Percentiles rank a stretch among this genome's conserved stretches.
Evolutionary conservation across 352 stramenopile species (phyloP).

Genomic region (Nothophytophthora sp.): DNA sequence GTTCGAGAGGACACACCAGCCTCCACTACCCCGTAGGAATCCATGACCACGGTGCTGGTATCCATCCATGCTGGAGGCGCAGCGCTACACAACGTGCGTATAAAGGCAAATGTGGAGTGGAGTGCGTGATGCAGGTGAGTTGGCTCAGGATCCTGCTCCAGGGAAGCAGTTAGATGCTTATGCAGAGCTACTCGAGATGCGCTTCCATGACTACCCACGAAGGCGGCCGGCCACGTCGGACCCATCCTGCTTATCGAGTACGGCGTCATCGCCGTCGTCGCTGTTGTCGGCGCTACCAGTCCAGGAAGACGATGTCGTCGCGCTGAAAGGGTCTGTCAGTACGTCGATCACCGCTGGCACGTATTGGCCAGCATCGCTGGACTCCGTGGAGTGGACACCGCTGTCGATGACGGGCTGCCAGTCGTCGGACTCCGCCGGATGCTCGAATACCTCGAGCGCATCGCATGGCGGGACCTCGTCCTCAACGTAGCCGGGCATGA

Average conservation of each 20-base stretch:
- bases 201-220: constrained; percentile 4
- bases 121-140: too few species aligned
- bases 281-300: not conserved
- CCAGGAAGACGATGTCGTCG: constrained; percentile 4
- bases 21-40: too few species aligned
- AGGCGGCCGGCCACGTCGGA: not conserved
- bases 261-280: not conserved
- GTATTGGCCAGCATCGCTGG: constrained; percentile 5
- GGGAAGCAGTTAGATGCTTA: too few species aligned
- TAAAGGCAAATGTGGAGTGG: too few species aligned
- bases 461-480: constrained; percentile 3
- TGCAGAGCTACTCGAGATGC: too few species aligned
- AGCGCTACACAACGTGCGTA: too few species aligned
- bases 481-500: not conserved
- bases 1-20: too few species aligned
- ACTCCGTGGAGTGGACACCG: constrained; percentile 1
- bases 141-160: too few species aligned
- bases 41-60: too few species aligned
- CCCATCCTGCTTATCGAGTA: too few species aligned
- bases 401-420: not conserved
- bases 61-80: too few species aligned
- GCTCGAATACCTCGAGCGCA: constrained; percentile 8
- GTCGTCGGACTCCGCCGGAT: not conserved
- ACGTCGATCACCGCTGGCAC: constrained; percentile 10
- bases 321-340: constrained; percentile 4